Evolutionary conservation across 2,329 filamentous ascomycete genomes (phyloP).

Genomic region (Camptophora hylomeconis): DNA sequence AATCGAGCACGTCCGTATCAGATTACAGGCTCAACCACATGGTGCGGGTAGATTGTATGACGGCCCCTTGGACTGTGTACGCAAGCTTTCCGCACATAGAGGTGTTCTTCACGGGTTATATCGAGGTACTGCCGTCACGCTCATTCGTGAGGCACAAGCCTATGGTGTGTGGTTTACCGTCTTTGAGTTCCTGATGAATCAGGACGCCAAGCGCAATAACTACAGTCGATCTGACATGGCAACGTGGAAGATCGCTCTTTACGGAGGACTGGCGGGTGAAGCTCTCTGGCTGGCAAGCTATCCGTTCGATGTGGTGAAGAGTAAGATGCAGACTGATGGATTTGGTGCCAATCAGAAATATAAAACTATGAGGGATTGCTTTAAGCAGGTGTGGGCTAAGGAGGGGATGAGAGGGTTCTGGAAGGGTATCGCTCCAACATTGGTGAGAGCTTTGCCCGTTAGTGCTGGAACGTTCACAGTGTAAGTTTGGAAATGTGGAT

Average conservation of each 20-base stretch:
- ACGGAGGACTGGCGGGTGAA: constrained; percentile 88
- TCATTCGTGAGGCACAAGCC: constrained; percentile 80
- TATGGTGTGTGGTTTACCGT: constrained; percentile 93
- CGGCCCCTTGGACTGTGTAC: constrained; percentile 81
- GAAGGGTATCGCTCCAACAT: constrained; percentile 82
- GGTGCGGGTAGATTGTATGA: constrained; percentile 59
- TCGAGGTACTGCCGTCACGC: constrained; percentile 74
- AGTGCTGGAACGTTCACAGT: constrained; percentile 96
- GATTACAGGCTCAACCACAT: constrained; percentile 92
- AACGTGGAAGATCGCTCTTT: constrained; percentile 74
- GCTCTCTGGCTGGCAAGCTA: constrained; percentile 87
- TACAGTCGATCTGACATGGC: constrained; percentile 66
- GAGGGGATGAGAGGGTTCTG: constrained; percentile 81
- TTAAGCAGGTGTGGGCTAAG: constrained; percentile 62
- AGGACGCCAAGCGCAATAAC: constrained; percentile 65
- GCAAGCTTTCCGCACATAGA: constrained; percentile 59
- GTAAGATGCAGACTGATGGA: constrained; percentile 98
- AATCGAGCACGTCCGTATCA: constrained; percentile 94
- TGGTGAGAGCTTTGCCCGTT: constrained; percentile 92
- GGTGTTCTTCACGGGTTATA: constrained; percentile 65
- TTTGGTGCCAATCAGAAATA: constrained; percentile 63
- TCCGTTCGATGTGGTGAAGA: constrained; percentile 95
- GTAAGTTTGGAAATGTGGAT: constrained; percentile 21
- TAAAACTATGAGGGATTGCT: constrained; percentile 76
- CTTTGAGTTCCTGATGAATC: constrained; percentile 94